phyloP scores from a whole-genome alignment of 768 basidiomycete species.

The Nidularia pulvinata region DNA sequence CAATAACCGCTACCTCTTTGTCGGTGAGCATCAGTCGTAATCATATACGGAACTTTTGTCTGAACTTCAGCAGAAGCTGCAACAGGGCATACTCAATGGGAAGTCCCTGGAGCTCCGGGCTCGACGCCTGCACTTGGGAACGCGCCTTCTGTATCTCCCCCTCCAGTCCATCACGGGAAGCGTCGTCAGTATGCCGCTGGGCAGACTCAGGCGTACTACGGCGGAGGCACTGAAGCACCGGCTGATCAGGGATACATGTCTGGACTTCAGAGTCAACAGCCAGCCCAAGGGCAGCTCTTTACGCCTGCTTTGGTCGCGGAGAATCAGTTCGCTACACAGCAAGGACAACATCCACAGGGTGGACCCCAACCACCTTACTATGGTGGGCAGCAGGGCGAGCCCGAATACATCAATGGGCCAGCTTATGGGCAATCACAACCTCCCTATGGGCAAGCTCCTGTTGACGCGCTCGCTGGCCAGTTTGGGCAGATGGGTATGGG shows the following conservation, averaged over 20 bases:
- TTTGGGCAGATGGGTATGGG: conserved; percentile 89
- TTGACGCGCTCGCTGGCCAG: conserved; percentile 77
- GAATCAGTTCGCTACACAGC: conserved; percentile 66
- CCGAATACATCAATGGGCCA: conserved; percentile 44
- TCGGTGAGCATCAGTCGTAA: conserved; percentile 57
- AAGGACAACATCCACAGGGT: conserved; percentile 32
- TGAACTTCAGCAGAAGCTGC: conserved; percentile 62
- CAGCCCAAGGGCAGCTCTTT: conserved; percentile 62
- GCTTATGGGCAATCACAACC: conserved; percentile 35
- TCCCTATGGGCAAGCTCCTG: conserved; percentile 44
- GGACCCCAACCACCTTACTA: conserved; percentile 37
- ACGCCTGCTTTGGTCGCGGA: conserved; percentile 82
- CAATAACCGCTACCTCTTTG: conserved; percentile 85
- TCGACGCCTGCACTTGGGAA: conserved; percentile 31
- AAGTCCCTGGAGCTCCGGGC: conserved; percentile 53
- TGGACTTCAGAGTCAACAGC: conserved; percentile 35
- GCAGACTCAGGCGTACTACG: conserved; percentile 90
- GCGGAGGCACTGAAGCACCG: conserved; percentile 33
- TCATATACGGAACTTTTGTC: conserved; percentile 3
- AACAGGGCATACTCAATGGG: conserved; percentile 89
- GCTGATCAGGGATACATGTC: conserved; percentile 44
- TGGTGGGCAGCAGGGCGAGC: conserved; percentile 38
- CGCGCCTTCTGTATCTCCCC: conserved; percentile 36
- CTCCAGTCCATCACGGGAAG: conserved; percentile 51
- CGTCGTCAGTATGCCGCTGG: conserved; percentile 94